Base-by-base conservation (phyloP, 2,329 filamentous ascomycete species). In the Xylariales sp. region DNA sequence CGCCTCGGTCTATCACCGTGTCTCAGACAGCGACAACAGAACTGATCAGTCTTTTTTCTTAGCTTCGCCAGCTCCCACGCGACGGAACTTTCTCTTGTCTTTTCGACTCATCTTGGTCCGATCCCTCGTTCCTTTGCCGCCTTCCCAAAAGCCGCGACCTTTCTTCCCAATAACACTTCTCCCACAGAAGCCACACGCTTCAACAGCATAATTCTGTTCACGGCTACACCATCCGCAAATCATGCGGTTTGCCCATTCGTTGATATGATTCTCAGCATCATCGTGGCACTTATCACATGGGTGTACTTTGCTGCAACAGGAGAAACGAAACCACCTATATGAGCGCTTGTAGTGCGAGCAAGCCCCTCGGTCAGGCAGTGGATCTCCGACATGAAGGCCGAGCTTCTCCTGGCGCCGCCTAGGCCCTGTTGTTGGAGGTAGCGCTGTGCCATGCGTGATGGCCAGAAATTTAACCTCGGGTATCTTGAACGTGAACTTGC, bases 231-330 rank as follows among this genome's bases (percentile, higher is more conserved):
- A 85, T 5, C 84, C 84, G 59, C 86, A 91, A 25, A 91, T 79
- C 86, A 93, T 93, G 36, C 86, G 72, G 54, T 84, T 88, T 6
- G 88, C 88, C 73, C 87, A 88, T 64, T 93, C 88, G 49, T 86
- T 82, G 6, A 76, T 67, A 64, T 94, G 88, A 38, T 84, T 81
- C 51, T 81, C 78, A 8, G 66, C 73, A 12, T 67, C 73, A 58
- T 93, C 86, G 55, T 94, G 88, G 63, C 88, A 94, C 65, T 75
- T 77, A 55, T 83, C 79, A 59, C 79, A 83, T n/a, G 77, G 57
- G 51, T 78, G 69, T 27, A 82, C 76, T 43, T 71, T 69, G 38
- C 60, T 62, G 59, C 78, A 82, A 63, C 79, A 82, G 46, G 73
- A 74, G 65, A 83, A 83, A 12, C 79, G 69, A 62, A 83, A 83